Conservation (phyloP, 768 basidiomycete species). For the Cystofilobasidium bisporidii region DNA sequence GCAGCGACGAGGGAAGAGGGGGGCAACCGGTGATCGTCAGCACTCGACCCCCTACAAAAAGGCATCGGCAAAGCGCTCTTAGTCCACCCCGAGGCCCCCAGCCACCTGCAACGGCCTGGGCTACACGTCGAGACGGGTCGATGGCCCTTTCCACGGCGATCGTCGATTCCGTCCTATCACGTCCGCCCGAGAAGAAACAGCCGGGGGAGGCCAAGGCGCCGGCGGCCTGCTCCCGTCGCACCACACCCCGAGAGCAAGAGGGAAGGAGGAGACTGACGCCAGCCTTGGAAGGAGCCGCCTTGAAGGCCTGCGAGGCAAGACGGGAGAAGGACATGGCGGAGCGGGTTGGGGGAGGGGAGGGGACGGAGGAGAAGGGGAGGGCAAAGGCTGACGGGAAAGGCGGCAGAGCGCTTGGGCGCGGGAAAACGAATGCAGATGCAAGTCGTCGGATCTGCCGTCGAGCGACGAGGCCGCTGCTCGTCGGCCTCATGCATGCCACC, state of each 20-base stretch:
- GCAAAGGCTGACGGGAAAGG: no score
- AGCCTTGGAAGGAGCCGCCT: constrained; percentile 14
- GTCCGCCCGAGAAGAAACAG: neutral
- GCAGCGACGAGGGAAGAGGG: neutral
- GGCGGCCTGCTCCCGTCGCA: no score
- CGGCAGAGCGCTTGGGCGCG: no score
- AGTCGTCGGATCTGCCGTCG: no score
- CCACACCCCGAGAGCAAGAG: no score
- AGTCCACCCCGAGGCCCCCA: no score
- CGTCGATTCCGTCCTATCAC: neutral
- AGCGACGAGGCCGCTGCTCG: neutral
- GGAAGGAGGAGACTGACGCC: constrained; percentile 9
- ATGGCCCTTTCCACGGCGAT: neutral
- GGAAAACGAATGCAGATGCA: no score
- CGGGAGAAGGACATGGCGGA: constrained; percentile 24
- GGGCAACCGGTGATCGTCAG: constrained; percentile 1
- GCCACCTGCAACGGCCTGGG: no score
- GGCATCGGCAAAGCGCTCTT: no score
- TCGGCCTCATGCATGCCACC: neutral
- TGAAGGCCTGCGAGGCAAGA: constrained; percentile 24
- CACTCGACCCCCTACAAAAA: neutral
- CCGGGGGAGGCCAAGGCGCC: no score
- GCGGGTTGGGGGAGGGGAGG: neutral
- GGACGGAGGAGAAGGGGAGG: neutral
- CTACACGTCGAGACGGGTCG: neutral